A percentile compares a stretch with the other conserved stretches of the same genome.
phyloP scores from a whole-genome alignment of 106 monocot species.

The Dendrobium chrysotoxum region DNA sequence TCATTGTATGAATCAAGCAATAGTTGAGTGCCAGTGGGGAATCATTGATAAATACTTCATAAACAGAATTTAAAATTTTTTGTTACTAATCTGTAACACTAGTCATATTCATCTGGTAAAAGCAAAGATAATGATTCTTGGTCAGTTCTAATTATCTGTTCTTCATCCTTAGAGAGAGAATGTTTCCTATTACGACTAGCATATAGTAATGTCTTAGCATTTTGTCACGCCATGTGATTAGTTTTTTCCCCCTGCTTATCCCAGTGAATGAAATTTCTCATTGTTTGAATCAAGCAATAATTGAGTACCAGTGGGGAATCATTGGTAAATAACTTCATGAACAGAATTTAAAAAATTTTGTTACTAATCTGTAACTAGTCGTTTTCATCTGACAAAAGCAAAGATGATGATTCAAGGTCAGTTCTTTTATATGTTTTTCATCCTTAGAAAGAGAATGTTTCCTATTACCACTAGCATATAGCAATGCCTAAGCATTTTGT shows the following conservation, averaged over 20 bases:
- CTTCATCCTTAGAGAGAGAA: too few species aligned
- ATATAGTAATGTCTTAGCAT: too few species aligned
- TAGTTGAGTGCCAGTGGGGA: neutral
- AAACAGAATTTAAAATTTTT: neutral
- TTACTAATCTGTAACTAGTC: neutral
- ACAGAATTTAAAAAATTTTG: neutral
- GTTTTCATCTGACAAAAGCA: too few species aligned
- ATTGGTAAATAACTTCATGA: neutral
- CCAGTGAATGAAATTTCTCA: neutral
- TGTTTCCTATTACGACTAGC: too few species aligned
- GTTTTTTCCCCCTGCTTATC: neutral
- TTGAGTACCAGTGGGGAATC: neutral
- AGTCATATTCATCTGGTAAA: neutral
- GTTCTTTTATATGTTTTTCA: too few species aligned
- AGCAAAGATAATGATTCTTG: neutral
- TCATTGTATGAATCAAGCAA: neutral
- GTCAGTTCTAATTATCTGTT: neutral
- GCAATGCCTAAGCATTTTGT: too few species aligned
- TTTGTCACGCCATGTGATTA: too few species aligned
- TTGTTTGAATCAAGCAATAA: neutral
- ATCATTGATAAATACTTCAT: neutral
- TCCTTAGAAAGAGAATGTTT: neutral
- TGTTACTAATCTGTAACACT: neutral
- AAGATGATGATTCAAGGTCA: too few species aligned
- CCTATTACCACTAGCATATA: neutral